Evolutionary conservation across 176 grass and related monocot genomes (phyloP).

Genomic region (Themeda triandra): DNA sequence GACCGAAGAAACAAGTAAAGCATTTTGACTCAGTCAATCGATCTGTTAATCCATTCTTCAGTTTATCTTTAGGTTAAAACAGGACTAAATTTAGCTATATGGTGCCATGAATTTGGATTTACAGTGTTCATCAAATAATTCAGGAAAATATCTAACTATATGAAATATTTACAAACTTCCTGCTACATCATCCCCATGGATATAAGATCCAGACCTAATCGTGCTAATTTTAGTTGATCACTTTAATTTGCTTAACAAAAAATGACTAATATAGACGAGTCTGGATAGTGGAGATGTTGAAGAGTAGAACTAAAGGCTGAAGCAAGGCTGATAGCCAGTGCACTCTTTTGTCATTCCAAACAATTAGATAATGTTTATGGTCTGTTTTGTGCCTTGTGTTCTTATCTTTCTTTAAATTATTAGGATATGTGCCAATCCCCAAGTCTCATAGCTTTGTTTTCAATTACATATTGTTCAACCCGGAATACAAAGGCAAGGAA

Average conservation of each 20-base stretch:
- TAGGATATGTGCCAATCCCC: neutral
- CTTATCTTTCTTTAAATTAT: neutral
- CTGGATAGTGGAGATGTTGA: neutral
- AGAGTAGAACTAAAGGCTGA: neutral
- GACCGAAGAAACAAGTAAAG: neutral
- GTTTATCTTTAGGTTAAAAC: neutral
- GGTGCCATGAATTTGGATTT: neutral
- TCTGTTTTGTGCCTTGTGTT: neutral
- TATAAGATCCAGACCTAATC: neutral
- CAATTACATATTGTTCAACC: neutral
- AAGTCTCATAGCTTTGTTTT: neutral
- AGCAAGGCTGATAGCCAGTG: neutral
- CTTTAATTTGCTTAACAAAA: no score
- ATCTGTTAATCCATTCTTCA: neutral
- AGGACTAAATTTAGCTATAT: neutral
- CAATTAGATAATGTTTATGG: neutral
- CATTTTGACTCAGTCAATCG: slow-evolving; percentile 13
- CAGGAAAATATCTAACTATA: neutral
- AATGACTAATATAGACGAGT: neutral
- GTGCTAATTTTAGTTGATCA: no score
- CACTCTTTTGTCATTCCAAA: neutral
- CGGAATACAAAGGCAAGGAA: slow-evolving; percentile 1
- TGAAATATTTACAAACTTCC: neutral
- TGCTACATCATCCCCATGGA: neutral
- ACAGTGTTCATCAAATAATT: neutral